Conservation (phyloP, 805 yeast species). For the Wickerhamomyces strasburgensis region DNA sequence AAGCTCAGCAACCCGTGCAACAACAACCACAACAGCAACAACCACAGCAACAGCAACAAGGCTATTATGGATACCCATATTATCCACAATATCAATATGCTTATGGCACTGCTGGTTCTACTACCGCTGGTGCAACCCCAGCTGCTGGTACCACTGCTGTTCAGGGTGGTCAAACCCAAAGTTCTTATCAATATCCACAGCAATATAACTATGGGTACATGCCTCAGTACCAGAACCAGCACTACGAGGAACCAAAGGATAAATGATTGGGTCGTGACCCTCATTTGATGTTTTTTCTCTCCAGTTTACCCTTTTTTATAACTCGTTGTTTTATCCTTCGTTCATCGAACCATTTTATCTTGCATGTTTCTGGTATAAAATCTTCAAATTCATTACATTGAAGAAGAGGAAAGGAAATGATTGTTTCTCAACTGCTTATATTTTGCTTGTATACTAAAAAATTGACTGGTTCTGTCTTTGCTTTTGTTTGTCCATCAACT, state of each 20-base stretch:
- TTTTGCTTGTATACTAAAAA: too few species aligned
- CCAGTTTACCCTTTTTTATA: too few species aligned
- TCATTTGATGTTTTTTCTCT: background rate
- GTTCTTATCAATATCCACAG: slow-evolving; percentile 20
- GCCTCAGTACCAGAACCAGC: slow-evolving; percentile 22
- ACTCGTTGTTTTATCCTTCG: too few species aligned
- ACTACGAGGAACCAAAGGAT: slow-evolving; percentile 23
- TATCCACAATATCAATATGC: slow-evolving; percentile 16
- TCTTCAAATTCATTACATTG: too few species aligned
- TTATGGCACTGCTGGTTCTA: slow-evolving; percentile 8
- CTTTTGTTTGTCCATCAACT: too few species aligned
- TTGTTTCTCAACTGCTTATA: too few species aligned
- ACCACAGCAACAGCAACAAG: slow-evolving; percentile 11
- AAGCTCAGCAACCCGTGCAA: slow-evolving; percentile 4
- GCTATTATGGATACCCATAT: slow-evolving; percentile 15
- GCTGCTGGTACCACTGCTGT: slow-evolving; percentile 6
- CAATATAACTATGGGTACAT: slow-evolving; percentile 21
- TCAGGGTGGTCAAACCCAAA: slow-evolving; percentile 2
- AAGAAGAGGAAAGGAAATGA: too few species aligned
- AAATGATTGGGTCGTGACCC: slow-evolving; percentile 7
- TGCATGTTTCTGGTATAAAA: too few species aligned
- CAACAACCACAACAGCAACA: slow-evolving; percentile 1
- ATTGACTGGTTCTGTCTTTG: too few species aligned
- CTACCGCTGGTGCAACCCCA: slow-evolving; percentile 7
- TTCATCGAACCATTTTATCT: too few species aligned